Conservation (phyloP, 805 yeast genomes). For the Saccharomyces kudriavzevii region DNA sequence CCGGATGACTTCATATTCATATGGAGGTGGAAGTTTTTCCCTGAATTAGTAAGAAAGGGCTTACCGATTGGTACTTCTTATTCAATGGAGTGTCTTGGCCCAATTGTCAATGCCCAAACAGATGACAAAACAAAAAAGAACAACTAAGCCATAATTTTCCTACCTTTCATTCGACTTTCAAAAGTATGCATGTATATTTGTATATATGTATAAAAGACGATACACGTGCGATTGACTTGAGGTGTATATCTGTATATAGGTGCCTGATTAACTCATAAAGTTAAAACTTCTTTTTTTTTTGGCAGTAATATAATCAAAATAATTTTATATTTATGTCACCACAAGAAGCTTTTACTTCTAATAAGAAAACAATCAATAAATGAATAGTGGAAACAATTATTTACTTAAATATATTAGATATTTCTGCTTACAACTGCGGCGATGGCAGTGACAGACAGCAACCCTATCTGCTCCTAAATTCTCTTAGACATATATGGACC, state of each 20-base stretch:
- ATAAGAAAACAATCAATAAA: not conserved
- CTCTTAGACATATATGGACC: slow-evolving; percentile 96
- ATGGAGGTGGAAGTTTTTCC: slow-evolving; percentile 53
- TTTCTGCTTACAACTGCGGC: not conserved
- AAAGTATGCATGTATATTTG: not conserved
- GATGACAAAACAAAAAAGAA: slow-evolving; percentile 4
- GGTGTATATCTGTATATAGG: not conserved
- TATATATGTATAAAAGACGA: not conserved
- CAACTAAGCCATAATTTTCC: slow-evolving; percentile 1
- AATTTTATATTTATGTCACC: not conserved
- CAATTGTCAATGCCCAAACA: slow-evolving; percentile 1
- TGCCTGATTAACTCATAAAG: not conserved
- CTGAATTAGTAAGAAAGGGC: slow-evolving; percentile 35
- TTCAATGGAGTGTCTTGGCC: slow-evolving; percentile 13
- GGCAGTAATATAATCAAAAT: not conserved
- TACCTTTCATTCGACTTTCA: not conserved
- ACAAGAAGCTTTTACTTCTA: not conserved
- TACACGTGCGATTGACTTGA: not conserved
- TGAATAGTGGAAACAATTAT: not conserved
- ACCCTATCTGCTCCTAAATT: slow-evolving; percentile 10
- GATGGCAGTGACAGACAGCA: not conserved
- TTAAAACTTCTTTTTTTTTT: not conserved
- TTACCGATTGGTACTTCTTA: slow-evolving; percentile 18
- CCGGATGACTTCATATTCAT: slow-evolving; percentile 47
- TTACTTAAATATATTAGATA: not conserved